A percentile compares a stretch with the other conserved stretches of the same genome.
Conservation (phyloP, 495 filamentous ascomycete genomes). For the Ramalina peruviana region DNA sequence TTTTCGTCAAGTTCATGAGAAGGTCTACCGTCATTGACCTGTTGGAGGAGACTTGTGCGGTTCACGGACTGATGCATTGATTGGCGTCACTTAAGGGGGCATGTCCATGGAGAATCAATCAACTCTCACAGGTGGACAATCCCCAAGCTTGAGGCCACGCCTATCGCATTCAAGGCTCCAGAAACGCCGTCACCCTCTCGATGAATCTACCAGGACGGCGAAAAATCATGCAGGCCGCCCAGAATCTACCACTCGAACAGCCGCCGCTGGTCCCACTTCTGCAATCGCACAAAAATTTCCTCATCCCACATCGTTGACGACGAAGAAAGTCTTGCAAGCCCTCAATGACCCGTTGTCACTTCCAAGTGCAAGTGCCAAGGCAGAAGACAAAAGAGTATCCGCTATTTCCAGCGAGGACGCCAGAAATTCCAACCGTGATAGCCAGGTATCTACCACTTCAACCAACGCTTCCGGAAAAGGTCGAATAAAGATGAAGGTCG, state of each 20-base stretch:
- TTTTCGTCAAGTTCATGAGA: no score
- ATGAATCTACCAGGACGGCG: conserved; percentile 35
- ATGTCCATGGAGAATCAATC: no score
- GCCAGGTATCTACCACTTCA: conserved; percentile 56
- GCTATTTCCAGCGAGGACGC: conserved; percentile 37
- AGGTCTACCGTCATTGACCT: no score
- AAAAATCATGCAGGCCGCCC: conserved; percentile 19
- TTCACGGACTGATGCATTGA: no score
- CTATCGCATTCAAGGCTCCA: background rate
- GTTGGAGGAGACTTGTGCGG: no score
- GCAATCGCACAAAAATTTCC: conserved; percentile 10
- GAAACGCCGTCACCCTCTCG: conserved; percentile 31
- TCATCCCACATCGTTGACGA: conserved; percentile 27
- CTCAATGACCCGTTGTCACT: conserved; percentile 14
- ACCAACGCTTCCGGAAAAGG: conserved; percentile 44
- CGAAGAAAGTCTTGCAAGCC: conserved; percentile 25
- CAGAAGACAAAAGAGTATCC: conserved; percentile 40
- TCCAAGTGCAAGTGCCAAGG: conserved; percentile 21
- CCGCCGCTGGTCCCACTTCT: conserved; percentile 8
- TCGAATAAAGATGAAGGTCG: conserved; percentile 62
- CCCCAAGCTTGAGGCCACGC: no score
- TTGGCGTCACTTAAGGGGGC: no score
- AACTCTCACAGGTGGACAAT: no score
- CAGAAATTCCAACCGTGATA: conserved; percentile 48
- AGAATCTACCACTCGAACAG: background rate